These are phyloP conservation scores for Vigna reflexopilosa DNA, from an alignment of 306 rosid species.

Conservation along the genomic window DNA sequence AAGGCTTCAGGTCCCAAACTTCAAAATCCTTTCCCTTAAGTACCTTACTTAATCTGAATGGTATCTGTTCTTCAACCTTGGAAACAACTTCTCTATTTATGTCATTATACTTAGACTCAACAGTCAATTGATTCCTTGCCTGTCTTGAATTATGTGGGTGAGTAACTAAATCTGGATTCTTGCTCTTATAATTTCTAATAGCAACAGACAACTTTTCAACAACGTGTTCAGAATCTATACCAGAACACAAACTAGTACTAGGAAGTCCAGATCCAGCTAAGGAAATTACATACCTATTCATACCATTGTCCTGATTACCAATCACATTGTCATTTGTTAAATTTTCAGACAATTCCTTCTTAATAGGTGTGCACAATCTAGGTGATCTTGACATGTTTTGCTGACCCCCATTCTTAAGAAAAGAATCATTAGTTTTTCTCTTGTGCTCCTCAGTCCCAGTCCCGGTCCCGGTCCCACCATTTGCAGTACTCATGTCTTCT, in stretches of 20 bases:
- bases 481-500: slow-evolving; percentile 49
- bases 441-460: slow-evolving; percentile 45
- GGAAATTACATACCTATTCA: slow-evolving; percentile 46
- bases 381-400: slow-evolving; percentile 36
- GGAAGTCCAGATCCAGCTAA: slow-evolving; percentile 53
- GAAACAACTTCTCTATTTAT: slow-evolving; percentile 37
- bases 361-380: slow-evolving; percentile 31
- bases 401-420: slow-evolving; percentile 36
- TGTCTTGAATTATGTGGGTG: slow-evolving; percentile 42
- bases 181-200: slow-evolving; percentile 27
- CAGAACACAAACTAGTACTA: slow-evolving; percentile 47
- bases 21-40: slow-evolving; percentile 45
- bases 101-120: slow-evolving; percentile 46
- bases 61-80: slow-evolving; percentile 48
- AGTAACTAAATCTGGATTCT: slow-evolving; percentile 31
- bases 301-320: slow-evolving; percentile 48
- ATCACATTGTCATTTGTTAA: slow-evolving; percentile 38
- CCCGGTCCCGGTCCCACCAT: slow-evolving; percentile 45
- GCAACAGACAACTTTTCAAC: slow-evolving; percentile 49
- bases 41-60: slow-evolving; percentile 53
- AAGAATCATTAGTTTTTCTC: slow-evolving; percentile 46
- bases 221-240: slow-evolving; percentile 44
- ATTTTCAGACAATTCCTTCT: slow-evolving; percentile 47
- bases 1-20: slow-evolving; percentile 42
- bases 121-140: slow-evolving; percentile 42